Conservation (phyloP, 306 rosid species). For the Trifolium pratense region DNA sequence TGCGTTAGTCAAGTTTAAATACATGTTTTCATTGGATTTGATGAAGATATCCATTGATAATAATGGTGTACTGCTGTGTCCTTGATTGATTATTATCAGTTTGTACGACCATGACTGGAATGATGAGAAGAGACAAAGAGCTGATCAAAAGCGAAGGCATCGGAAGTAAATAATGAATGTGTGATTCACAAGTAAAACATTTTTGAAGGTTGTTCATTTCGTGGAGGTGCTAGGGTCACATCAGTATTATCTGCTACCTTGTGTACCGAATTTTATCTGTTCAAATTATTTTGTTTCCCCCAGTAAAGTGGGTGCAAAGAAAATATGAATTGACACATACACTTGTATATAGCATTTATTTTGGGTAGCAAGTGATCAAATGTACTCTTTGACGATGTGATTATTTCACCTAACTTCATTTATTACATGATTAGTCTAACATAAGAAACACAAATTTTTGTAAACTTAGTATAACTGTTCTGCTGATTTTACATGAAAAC, state of each 20-base stretch:
- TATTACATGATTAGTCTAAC: constrained; percentile 29
- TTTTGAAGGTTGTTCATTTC: constrained; percentile 18
- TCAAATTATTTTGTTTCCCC: constrained; percentile 35
- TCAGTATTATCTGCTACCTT: constrained; percentile 37
- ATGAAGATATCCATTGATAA: constrained; percentile 42
- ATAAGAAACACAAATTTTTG: constrained; percentile 38
- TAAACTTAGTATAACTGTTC: not conserved
- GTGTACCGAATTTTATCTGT: constrained; percentile 46
- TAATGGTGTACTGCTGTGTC: constrained; percentile 31
- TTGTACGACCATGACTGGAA: constrained; percentile 91
- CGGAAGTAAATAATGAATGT: constrained; percentile 55
- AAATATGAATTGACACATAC: constrained; percentile 33
- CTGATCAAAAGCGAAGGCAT: constrained; percentile 93
- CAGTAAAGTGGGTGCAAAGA: constrained; percentile 30
- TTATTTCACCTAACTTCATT: constrained; percentile 29
- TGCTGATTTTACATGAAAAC: constrained; percentile 13
- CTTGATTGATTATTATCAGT: constrained; percentile 63
- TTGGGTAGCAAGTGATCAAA: constrained; percentile 34
- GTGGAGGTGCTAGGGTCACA: constrained; percentile 32
- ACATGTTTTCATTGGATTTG: constrained; percentile 23
- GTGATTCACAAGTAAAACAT: constrained; percentile 12
- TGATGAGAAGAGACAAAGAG: constrained; percentile 90
- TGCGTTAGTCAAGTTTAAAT: constrained; percentile 14
- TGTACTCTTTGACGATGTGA: constrained; percentile 34
- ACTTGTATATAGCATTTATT: constrained; percentile 53